These are phyloP conservation scores for Ulvella scutata DNA, from an alignment of 139 green algal species.

Conservation along the genomic window DNA sequence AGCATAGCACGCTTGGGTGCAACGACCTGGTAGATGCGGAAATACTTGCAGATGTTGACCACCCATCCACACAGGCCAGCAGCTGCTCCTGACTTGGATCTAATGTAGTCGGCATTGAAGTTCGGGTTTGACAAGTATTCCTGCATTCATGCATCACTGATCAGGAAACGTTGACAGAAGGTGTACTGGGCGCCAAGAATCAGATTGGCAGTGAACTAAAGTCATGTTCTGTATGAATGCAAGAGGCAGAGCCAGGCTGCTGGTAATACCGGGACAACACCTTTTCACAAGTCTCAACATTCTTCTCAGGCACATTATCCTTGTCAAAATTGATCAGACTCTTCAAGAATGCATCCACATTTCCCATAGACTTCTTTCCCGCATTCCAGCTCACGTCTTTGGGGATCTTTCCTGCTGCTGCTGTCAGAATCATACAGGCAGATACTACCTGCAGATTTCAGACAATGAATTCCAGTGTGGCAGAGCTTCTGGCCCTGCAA, in stretches of 20 bases:
- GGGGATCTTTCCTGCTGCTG: constrained; percentile 61
- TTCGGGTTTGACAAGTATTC: constrained; percentile 57
- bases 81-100: constrained; percentile 67
- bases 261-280: too few species aligned
- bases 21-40: constrained; percentile 86
- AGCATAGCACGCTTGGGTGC: constrained; percentile 69
- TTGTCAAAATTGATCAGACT: constrained; percentile 78
- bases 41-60: constrained; percentile 90
- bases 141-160: too few species aligned
- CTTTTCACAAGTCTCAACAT: constrained; percentile 33
- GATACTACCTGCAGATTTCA: constrained; percentile 38
- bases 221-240: too few species aligned
- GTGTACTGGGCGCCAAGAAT: too few species aligned
- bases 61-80: constrained; percentile 80
- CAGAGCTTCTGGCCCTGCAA: too few species aligned
- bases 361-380: constrained; percentile 82
- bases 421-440: constrained; percentile 72
- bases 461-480: too few species aligned
- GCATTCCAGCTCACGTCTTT: constrained; percentile 74
- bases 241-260: too few species aligned
- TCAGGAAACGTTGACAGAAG: too few species aligned
- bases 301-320: constrained; percentile 64
- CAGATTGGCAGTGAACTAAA: too few species aligned
- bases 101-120: constrained; percentile 72
- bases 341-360: constrained; percentile 79